A percentile compares a stretch with the other conserved stretches of the same genome.
Evolutionary conservation across 1,284 basidiomycete species (phyloP).

Genomic region (Stereum hirsutum): DNA sequence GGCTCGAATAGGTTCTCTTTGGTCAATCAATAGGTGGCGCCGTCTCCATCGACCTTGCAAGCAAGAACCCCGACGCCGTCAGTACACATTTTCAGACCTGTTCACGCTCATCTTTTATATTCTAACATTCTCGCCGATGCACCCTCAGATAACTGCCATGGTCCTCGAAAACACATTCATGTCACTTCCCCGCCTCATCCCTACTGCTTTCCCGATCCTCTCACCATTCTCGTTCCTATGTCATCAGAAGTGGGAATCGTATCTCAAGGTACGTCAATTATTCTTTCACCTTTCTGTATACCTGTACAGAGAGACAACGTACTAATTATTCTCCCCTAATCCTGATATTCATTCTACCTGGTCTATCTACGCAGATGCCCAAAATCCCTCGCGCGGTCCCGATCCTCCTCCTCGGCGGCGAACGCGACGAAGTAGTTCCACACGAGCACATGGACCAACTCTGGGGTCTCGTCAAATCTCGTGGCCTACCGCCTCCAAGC

Average conservation of each 20-base stretch:
- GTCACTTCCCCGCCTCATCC: conserved; percentile 74
- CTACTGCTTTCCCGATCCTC: conserved; percentile 73
- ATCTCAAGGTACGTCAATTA: conserved; percentile 10
- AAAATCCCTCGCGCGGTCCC: conserved; percentile 65
- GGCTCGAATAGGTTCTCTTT: conserved; percentile 67
- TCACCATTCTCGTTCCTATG: conserved; percentile 76
- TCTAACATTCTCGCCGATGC: too few species aligned
- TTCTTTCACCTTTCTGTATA: not conserved
- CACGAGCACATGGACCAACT: conserved; percentile 77
- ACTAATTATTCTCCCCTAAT: not conserved
- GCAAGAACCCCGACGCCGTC: conserved; percentile 67
- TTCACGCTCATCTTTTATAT: conserved; percentile 1
- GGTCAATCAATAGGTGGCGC: conserved; percentile 98
- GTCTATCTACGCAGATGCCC: conserved; percentile 34
- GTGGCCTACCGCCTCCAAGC: not conserved
- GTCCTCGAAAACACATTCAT: conserved; percentile 93
- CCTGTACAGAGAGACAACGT: not conserved
- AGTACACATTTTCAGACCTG: conserved; percentile 5
- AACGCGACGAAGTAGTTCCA: conserved; percentile 79
- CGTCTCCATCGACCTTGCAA: conserved; percentile 83
- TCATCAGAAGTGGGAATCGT: conserved; percentile 87
- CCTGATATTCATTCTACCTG: not conserved
- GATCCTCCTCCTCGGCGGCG: conserved; percentile 82
- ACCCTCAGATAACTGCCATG: conserved; percentile 57
- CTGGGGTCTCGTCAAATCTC: conserved; percentile 44